These are phyloP conservation scores for Gillenia trifoliata DNA, from an alignment of 306 rosid species.

Conservation along the genomic window DNA sequence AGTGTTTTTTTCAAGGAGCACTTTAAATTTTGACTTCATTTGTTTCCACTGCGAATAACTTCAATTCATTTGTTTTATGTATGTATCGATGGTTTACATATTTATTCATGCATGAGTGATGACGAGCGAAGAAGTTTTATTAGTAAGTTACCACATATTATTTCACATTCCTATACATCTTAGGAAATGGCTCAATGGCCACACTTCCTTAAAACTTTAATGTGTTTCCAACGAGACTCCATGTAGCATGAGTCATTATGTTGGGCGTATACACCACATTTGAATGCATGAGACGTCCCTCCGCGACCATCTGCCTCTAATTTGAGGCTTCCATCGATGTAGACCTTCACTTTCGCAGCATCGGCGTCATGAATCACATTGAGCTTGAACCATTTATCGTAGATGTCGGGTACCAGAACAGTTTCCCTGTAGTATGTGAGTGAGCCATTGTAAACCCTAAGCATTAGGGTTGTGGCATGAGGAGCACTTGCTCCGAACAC, in stretches of 20 bases:
- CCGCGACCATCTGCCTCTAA: slow-evolving; percentile 31
- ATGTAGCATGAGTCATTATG: slow-evolving; percentile 1
- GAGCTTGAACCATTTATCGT: slow-evolving; percentile 30
- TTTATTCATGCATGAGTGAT: too few species aligned
- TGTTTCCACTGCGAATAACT: too few species aligned
- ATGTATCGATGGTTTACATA: too few species aligned
- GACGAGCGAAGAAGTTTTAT: too few species aligned
- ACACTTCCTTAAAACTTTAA: not conserved
- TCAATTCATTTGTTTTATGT: too few species aligned
- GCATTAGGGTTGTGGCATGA: slow-evolving; percentile 32
- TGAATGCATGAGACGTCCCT: slow-evolving; percentile 16
- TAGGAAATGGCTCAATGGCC: not conserved
- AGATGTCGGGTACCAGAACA: slow-evolving; percentile 25
- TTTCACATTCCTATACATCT: not conserved
- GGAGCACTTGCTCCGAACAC: slow-evolving; percentile 40
- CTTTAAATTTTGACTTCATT: too few species aligned
- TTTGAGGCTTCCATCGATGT: slow-evolving; percentile 19
- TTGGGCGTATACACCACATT: slow-evolving; percentile 26
- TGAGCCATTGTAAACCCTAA: slow-evolving; percentile 37
- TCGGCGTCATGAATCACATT: slow-evolving; percentile 48
- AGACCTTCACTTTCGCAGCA: slow-evolving; percentile 37
- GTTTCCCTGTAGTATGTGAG: slow-evolving; percentile 22
- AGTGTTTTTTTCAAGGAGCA: too few species aligned
- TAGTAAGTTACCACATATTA: too few species aligned
- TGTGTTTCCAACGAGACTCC: slow-evolving; percentile 26